Conservation (phyloP, 2,329 filamentous ascomycete genomes). For the Daldinia sp. region DNA sequence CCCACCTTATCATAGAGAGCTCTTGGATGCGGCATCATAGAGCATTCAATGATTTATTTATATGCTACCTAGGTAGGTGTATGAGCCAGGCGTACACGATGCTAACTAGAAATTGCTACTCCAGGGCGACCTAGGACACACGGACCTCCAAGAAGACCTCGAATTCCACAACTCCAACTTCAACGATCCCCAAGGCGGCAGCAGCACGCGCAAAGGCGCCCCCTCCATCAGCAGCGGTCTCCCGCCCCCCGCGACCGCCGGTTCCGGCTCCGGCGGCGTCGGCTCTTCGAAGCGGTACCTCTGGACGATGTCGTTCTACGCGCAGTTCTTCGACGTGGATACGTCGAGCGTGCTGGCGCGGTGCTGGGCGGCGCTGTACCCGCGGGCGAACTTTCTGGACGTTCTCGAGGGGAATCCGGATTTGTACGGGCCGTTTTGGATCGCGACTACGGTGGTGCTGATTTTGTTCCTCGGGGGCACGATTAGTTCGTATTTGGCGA, state of each 20-base stretch:
- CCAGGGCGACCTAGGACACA: conserved; percentile 96
- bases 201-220: conserved; percentile 62
- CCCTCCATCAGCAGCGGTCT: conserved; percentile 62
- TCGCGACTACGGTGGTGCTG: conserved; percentile 95
- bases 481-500: conserved; percentile 88
- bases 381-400: conserved; percentile 94
- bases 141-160: conserved; percentile 97
- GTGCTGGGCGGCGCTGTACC: conserved; percentile 90
- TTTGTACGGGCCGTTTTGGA: conserved; percentile 98
- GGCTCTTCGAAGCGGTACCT: conserved; percentile 82
- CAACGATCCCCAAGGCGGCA: conserved; percentile 64
- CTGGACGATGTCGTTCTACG: conserved; percentile 93
- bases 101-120: conserved; percentile 13
- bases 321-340: conserved; percentile 98
- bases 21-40: neutral
- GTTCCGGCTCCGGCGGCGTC: conserved; percentile 51
- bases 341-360: conserved; percentile 88
- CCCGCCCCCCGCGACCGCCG: conserved; percentile 68
- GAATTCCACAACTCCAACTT: conserved; percentile 98
- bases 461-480: conserved; percentile 96
- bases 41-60: neutral
- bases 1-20: neutral
- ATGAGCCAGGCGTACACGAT: neutral
- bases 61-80: neutral
- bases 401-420: conserved; percentile 97